Percentiles rank a stretch among this genome's conserved stretches.
phyloP scores from a whole-genome alignment of 2,329 filamentous ascomycete genomes.

The Metarhizium anisopliae region DNA sequence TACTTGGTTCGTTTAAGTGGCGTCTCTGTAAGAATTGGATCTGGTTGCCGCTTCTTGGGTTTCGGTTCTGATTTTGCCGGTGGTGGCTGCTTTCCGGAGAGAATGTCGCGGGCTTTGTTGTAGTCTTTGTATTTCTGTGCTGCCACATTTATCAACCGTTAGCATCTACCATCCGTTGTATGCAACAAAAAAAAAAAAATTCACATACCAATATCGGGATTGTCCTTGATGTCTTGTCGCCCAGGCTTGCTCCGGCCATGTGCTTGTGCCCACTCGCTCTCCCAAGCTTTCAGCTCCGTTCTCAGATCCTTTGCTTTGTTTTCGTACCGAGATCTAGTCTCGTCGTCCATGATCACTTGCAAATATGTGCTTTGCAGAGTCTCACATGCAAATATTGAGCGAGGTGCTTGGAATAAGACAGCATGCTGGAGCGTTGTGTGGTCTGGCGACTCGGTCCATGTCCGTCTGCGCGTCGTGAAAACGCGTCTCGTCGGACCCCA shows the following conservation, averaged over 20 bases:
- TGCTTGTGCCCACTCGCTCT: slow-evolving; percentile 53
- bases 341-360: slow-evolving; percentile 34
- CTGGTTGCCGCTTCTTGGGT: slow-evolving; percentile 32
- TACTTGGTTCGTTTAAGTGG: slow-evolving; percentile 43
- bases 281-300: slow-evolving; percentile 66
- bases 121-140: slow-evolving; percentile 72
- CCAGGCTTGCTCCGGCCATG: slow-evolving; percentile 61
- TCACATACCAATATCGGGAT: slow-evolving; percentile 57
- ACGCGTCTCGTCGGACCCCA: background rate
- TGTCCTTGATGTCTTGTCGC: slow-evolving; percentile 67
- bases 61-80: slow-evolving; percentile 20
- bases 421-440: too few relatives aligned
- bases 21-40: slow-evolving; percentile 29
- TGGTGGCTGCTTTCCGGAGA: slow-evolving; percentile 42
- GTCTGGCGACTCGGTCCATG: too few relatives aligned
- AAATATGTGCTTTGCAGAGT: background rate
- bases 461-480: background rate
- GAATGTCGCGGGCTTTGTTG: slow-evolving; percentile 52
- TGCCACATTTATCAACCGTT: slow-evolving; percentile 18
- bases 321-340: slow-evolving; percentile 36
- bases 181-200: background rate
- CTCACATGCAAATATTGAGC: background rate
- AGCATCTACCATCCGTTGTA: background rate
- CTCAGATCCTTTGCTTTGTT: slow-evolving; percentile 46
- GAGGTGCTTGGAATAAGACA: too few relatives aligned